Evolutionary conservation across 2,329 filamentous ascomycete species (phyloP).

Genomic region (Aspergillus sp.): DNA sequence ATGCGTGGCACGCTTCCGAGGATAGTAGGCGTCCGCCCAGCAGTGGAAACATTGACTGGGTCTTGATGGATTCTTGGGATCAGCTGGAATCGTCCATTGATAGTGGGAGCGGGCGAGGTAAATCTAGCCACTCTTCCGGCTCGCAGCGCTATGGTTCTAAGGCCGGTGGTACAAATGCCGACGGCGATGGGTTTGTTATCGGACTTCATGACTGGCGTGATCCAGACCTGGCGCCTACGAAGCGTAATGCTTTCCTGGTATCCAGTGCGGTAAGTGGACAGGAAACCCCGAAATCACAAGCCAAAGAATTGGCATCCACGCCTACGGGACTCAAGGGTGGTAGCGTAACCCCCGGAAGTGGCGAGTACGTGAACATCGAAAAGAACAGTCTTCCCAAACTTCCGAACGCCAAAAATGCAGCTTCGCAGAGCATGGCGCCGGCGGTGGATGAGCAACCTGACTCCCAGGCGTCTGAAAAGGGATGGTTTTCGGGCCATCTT

Average conservation of each 20-base stretch:
- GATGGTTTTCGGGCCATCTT: slow-evolving; percentile 32
- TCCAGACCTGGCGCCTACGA: slow-evolving; percentile 56
- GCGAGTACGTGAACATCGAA: slow-evolving; percentile 53
- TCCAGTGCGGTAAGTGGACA: slow-evolving; percentile 18
- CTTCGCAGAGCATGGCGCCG: slow-evolving; percentile 4
- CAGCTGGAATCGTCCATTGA: slow-evolving; percentile 35
- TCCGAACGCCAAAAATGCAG: slow-evolving; percentile 6
- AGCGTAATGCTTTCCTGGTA: slow-evolving; percentile 17
- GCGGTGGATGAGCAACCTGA: slow-evolving; percentile 6
- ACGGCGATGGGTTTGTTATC: slow-evolving; percentile 62
- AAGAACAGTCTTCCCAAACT: slow-evolving; percentile 16
- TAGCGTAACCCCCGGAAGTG: slow-evolving; percentile 63
- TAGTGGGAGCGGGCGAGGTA: slow-evolving; percentile 8
- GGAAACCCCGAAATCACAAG: slow-evolving; percentile 20
- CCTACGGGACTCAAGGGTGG: slow-evolving; percentile 49
- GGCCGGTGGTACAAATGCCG: slow-evolving; percentile 17
- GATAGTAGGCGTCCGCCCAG: slow-evolving; percentile 60
- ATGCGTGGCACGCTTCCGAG: slow-evolving; percentile 21
- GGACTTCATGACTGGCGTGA: slow-evolving; percentile 85
- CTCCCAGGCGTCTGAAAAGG: slow-evolving; percentile 9
- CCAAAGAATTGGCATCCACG: slow-evolving; percentile 22
- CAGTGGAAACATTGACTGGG: slow-evolving; percentile 68
- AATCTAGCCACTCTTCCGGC: slow-evolving; percentile 8
- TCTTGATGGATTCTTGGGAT: slow-evolving; percentile 58
- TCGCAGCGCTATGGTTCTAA: slow-evolving; percentile 16